Conservation (phyloP, 2,329 filamentous ascomycete genomes). For the Botrytis elliptica region DNA sequence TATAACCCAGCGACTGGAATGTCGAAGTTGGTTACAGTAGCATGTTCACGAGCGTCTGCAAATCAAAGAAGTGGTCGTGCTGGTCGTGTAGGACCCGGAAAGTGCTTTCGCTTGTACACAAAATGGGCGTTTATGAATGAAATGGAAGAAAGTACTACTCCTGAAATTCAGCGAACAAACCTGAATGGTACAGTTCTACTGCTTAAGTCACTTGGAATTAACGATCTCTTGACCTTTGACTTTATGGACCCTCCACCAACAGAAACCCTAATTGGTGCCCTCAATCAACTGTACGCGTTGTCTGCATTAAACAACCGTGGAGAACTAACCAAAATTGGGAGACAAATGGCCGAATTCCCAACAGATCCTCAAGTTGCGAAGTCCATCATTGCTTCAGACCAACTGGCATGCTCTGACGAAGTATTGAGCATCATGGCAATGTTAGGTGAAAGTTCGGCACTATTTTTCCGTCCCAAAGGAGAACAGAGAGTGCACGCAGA, state of each 20-base stretch:
- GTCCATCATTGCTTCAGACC: slow-evolving; percentile 81
- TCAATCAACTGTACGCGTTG: slow-evolving; percentile 89
- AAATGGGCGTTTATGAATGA: slow-evolving; percentile 95
- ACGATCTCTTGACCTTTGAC: slow-evolving; percentile 89
- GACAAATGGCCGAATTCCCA: slow-evolving; percentile 94
- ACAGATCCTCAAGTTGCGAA: slow-evolving; percentile 90
- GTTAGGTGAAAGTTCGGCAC: slow-evolving; percentile 80
- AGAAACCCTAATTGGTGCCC: slow-evolving; percentile 80
- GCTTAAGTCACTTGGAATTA: slow-evolving; percentile 86
- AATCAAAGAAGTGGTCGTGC: slow-evolving; percentile 92
- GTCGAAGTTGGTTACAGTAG: slow-evolving; percentile 86
- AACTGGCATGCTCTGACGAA: slow-evolving; percentile 91
- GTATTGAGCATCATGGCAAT: slow-evolving; percentile 92
- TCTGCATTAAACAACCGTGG: slow-evolving; percentile 87
- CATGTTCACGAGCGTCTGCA: slow-evolving; percentile 86
- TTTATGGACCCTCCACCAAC: slow-evolving; percentile 93
- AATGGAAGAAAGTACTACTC: slow-evolving; percentile 85
- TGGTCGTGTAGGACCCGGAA: slow-evolving; percentile 86
- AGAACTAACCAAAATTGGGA: slow-evolving; percentile 83
- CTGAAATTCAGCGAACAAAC: slow-evolving; percentile 90
- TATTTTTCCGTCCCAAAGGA: slow-evolving; percentile 86
- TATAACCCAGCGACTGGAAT: slow-evolving; percentile 91
- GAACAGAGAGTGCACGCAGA: slow-evolving; percentile 98
- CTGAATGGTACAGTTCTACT: slow-evolving; percentile 80
- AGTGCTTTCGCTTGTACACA: slow-evolving; percentile 91